Base-by-base conservation (phyloP, 1,139 yeast genomes). In the Diutina rugosa region DNA sequence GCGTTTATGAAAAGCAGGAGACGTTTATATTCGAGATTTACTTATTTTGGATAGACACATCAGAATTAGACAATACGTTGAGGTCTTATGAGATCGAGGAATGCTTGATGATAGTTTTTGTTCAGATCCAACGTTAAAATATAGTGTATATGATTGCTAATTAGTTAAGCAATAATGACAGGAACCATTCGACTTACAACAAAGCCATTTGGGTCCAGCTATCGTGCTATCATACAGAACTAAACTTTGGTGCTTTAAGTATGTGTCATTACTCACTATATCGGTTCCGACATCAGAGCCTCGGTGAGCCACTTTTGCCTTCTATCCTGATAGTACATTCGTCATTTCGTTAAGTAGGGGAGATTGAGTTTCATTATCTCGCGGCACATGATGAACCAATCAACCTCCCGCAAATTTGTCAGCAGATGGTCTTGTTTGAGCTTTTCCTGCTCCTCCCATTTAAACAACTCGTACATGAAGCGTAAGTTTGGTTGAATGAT, bases 351-450 rank as follows among this genome's bases (percentile, higher is more conserved):
- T n/a, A 73, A 62, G 62, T 83, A 85, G 0, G 86, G 87, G 61
- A 78, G 77, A 69, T 91, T 91, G 70, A 91, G 76, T 60, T 78
- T 76, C 65, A 86, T 82, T 59, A 91, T 88, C 64, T 90, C 96
- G 53, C 95, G 79, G 68, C 97, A 89, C 67, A 91, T 73, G n/a
- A 87, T 77, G 65, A 83, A 87, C 98, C 98, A 91, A 65, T 90
- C 97, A 55, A 89, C 85, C 61, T 85, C 90, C 46, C 95, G 72
- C 48, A 82, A 67, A 69, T 78, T 73, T 2, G 59, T 61, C 52
- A 14, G 12, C 18, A 8, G 28, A 60, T 59, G 48, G 59, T 57
- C 56, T 58, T 54, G 58, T 57, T 59, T 69, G 70, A 44, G 35
- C 18, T 46, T 32, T 21, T 45, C 29, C 5, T 57, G 62, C 58